These are phyloP conservation scores for Przewalskia tangutica DNA, from an alignment of 257 asterid genomes.

Conservation along the genomic window DNA sequence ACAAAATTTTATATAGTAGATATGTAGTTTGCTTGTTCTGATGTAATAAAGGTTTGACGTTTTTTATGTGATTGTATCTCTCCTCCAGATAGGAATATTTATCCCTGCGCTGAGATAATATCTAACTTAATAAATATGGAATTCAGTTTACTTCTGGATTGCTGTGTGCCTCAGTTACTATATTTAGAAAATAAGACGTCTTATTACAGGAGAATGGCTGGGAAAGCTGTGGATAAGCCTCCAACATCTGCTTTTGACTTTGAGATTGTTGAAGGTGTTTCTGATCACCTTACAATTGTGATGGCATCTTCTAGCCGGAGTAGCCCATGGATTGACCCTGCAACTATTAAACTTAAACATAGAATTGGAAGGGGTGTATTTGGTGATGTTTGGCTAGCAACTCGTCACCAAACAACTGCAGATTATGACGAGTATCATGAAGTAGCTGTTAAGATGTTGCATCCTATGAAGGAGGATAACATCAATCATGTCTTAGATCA, in stretches of 20 bases:
- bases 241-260: slow-evolving; percentile 47
- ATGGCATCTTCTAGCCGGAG: slow-evolving; percentile 31
- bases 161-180: background rate
- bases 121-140: background rate
- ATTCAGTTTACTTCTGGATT: background rate
- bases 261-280: slow-evolving; percentile 60
- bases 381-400: slow-evolving; percentile 90
- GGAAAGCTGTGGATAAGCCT: slow-evolving; percentile 38
- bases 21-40: background rate
- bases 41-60: background rate
- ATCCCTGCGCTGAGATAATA: background rate
- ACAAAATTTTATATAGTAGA: background rate
- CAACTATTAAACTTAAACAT: slow-evolving; percentile 65
- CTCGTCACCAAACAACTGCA: slow-evolving; percentile 44
- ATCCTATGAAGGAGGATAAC: slow-evolving; percentile 53
- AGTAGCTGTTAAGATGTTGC: slow-evolving; percentile 76
- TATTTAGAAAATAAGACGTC: background rate
- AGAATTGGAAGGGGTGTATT: slow-evolving; percentile 76
- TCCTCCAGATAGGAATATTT: background rate
- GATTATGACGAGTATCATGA: slow-evolving; percentile 67
- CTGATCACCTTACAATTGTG: slow-evolving; percentile 31
- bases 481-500: slow-evolving; percentile 34
- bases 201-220: slow-evolving; percentile 43
- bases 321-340: slow-evolving; percentile 60
- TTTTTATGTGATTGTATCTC: background rate